Evolutionary conservation across 2,329 filamentous ascomycete species (phyloP).

Genomic region (Pyricularia pennisetigena): DNA sequence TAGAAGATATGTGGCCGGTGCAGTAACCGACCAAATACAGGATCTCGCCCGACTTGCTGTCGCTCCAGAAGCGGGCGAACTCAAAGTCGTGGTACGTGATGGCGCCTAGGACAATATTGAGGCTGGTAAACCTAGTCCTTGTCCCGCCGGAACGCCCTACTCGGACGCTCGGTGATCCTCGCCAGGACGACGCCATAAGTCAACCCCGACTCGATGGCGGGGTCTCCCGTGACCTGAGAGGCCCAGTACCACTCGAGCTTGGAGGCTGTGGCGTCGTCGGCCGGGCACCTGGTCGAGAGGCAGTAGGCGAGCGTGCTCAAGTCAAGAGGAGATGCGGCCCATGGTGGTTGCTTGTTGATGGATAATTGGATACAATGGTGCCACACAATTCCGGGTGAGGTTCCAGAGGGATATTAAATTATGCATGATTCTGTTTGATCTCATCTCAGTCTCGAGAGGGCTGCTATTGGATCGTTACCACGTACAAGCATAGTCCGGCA

Average conservation of each 20-base stretch:
- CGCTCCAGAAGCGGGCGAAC: slow-evolving; percentile 1
- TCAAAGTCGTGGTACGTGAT: not conserved
- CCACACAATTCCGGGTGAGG: not conserved
- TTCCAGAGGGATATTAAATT: not conserved
- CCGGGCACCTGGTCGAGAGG: slow-evolving; percentile 7
- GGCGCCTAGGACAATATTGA: slow-evolving; percentile 10
- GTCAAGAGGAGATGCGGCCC: slow-evolving; percentile 3
- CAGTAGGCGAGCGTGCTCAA: slow-evolving; percentile 20
- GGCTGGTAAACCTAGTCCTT: slow-evolving; percentile 9
- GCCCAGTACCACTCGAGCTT: slow-evolving; percentile 17
- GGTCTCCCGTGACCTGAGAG: not conserved
- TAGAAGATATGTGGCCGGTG: slow-evolving; percentile 19
- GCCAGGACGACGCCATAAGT: not conserved
- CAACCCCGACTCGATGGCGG: not conserved
- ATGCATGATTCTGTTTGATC: not conserved
- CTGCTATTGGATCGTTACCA: not conserved
- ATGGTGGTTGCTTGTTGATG: not conserved
- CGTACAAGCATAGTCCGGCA: not conserved
- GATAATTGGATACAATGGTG: not conserved
- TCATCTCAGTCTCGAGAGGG: not conserved
- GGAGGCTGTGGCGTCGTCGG: not conserved
- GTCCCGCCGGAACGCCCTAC: slow-evolving; percentile 10
- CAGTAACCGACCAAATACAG: slow-evolving; percentile 4
- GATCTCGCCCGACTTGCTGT: not conserved
- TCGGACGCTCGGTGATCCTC: slow-evolving; percentile 9